phyloP scores from a whole-genome alignment of 176 grass and related monocot species.

The Hordeum marinum region DNA sequence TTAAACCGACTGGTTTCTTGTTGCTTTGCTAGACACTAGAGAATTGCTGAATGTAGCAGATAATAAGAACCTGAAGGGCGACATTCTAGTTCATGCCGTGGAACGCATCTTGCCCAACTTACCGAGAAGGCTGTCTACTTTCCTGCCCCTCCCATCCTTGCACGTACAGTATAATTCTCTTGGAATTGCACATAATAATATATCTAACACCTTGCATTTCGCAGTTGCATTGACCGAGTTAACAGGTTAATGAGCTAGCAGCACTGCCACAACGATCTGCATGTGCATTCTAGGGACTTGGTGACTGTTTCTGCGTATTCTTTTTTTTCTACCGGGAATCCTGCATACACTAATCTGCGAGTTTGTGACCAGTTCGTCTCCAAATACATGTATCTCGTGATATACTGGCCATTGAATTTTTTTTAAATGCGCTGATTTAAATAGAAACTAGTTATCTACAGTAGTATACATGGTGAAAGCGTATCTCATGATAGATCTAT shows the following conservation, averaged over 20 bases:
- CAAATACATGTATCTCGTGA: neutral
- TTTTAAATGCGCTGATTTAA: neutral
- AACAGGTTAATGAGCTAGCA: slow-evolving; percentile 32
- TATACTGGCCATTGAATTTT: neutral
- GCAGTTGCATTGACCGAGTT: slow-evolving; percentile 45
- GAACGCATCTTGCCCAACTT: slow-evolving; percentile 47
- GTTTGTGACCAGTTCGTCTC: neutral
- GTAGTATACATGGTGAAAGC: neutral
- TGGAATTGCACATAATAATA: neutral
- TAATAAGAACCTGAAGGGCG: neutral
- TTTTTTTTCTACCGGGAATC: too few relatives aligned
- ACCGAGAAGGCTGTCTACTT: slow-evolving; percentile 33
- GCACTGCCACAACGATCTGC: neutral
- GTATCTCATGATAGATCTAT: neutral
- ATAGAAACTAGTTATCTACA: neutral
- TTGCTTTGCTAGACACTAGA: slow-evolving; percentile 25
- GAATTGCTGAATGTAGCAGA: neutral
- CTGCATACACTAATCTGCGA: neutral
- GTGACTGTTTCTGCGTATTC: neutral
- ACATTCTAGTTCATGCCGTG: slow-evolving; percentile 42
- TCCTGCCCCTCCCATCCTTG: neutral
- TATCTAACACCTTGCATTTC: slow-evolving; percentile 12
- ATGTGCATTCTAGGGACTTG: neutral
- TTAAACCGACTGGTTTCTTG: neutral
- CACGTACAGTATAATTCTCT: neutral